Base-by-base conservation (phyloP, 2,329 filamentous ascomycete genomes). In the Aspergillus melleus region DNA sequence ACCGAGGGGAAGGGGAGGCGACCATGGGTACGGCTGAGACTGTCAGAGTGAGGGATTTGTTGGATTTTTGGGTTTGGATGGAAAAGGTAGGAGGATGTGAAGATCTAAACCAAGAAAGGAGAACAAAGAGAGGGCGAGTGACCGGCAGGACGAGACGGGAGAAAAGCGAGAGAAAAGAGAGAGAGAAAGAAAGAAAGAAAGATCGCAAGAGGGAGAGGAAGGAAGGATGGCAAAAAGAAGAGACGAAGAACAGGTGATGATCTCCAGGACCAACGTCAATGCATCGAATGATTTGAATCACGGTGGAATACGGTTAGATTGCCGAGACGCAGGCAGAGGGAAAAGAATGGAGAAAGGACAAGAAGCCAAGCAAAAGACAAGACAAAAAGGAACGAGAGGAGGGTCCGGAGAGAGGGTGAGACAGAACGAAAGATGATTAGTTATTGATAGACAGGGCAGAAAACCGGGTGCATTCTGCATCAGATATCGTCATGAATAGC, bases 1-100 rank as follows among this genome's bases (percentile, higher is more conserved):
- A 85, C 75, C 88, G 82, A 4, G 81, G 51, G 66, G 64, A 26
- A 64, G 64, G 26, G 64, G 49, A 51, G 24, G 49, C 29, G 64
- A 47, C 64, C 36, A 55, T 42, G 32, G 39, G 24, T 14, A 29
- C 32, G 30, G 20, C 46, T 24, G 16, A 5, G n/a, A 39, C 46
- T 52, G 29, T 20, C 44, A 52, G 55, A 19, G 10, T 8, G 20
- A 50, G 47, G 24, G 44, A 46, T 30, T 44, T 29, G 55, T 46
- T 47, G 12, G 44, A 6, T 16, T 42, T 42, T n/a, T 42, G 36
- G 16, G 36, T 42, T 42, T 24, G 12, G 20, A 47, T 47, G 22
- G 44, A 47, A 47, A 19, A 22, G 19, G 10, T 22, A 24, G 22
- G 19, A 24, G 20, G 44, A 22, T 22, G 9, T 24, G 20, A 9